These are phyloP conservation scores for Neurospora sp. DNA, from an alignment of 495 filamentous ascomycete species.

Conservation along the genomic window DNA sequence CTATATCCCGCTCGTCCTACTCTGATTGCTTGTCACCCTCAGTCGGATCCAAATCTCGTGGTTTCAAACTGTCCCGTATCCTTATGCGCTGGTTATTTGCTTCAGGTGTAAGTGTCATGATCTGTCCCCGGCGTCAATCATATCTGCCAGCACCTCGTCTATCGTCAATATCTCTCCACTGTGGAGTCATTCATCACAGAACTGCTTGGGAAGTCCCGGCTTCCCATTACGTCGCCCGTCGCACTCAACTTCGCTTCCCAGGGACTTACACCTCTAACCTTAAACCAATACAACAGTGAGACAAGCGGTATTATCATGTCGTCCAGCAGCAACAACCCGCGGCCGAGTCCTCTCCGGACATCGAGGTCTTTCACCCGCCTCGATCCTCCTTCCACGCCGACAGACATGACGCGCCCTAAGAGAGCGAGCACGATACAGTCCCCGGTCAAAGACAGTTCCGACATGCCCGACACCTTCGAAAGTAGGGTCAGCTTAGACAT, in stretches of 20 bases:
- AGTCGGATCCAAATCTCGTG: not conserved
- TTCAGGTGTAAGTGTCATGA: not conserved
- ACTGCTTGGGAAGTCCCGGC: not conserved
- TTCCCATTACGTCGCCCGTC: not conserved
- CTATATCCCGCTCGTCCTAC: not conserved
- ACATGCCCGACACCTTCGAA: constrained; percentile 41
- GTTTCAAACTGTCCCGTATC: not conserved
- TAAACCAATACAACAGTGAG: not conserved
- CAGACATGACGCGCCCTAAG: constrained; percentile 30
- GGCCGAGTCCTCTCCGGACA: constrained; percentile 15
- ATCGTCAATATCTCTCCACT: not conserved
- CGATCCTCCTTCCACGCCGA: constrained; percentile 8
- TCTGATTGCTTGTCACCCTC: not conserved
- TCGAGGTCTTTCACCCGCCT: constrained; percentile 18
- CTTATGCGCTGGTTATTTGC: not conserved
- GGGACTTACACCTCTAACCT: not conserved
- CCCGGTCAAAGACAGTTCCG: constrained; percentile 19
- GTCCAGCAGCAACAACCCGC: constrained; percentile 8
- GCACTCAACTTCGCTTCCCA: not conserved
- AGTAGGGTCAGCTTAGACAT: constrained; percentile 41
- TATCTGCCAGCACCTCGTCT: not conserved
- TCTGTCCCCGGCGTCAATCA: not conserved
- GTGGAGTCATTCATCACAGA: not conserved
- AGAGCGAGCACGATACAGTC: constrained; percentile 55
- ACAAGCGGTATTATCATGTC: constrained; percentile 13